Conservation (phyloP, 495 filamentous ascomycete genomes). For the Penicillium psychrofluorescens region DNA sequence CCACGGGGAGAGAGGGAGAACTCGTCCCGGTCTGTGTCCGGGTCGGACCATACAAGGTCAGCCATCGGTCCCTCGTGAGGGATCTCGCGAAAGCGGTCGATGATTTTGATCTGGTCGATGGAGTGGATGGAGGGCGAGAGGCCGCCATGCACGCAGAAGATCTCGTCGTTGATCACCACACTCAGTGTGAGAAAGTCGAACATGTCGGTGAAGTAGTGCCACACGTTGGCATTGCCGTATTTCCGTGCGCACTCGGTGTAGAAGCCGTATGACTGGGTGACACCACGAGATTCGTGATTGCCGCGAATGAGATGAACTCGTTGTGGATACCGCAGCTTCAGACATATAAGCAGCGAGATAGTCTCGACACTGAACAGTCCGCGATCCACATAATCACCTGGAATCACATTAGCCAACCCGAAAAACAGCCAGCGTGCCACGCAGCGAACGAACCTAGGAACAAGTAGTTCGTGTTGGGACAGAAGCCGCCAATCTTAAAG, state of each 20-base stretch:
- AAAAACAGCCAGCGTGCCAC: no score
- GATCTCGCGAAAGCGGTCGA: constrained; percentile 96
- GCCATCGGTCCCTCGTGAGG: constrained; percentile 99
- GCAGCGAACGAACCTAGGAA: constrained; percentile 63
- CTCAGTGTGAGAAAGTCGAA: constrained; percentile 96
- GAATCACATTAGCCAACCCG: constrained; percentile 3
- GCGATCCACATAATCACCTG: constrained; percentile 95
- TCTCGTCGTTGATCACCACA: constrained; percentile 96
- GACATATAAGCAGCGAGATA: constrained; percentile 88
- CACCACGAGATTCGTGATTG: constrained; percentile 94
- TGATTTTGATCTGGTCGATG: constrained; percentile 99
- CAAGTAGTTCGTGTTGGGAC: constrained; percentile 95
- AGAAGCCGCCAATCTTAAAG: constrained; percentile 94
- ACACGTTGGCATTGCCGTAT: constrained; percentile 96
- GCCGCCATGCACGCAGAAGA: constrained; percentile 97
- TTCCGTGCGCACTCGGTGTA: constrained; percentile 97
- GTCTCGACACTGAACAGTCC: constrained; percentile 96
- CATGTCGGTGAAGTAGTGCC: constrained; percentile 99
- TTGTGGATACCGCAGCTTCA: constrained; percentile 88
- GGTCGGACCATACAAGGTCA: constrained; percentile 97
- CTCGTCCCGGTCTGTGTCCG: constrained; percentile 90
- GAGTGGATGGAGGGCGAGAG: constrained; percentile 94
- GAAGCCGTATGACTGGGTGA: constrained; percentile 98
- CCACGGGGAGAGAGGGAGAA: constrained; percentile 91
- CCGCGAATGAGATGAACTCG: constrained; percentile 91